Percentiles rank a stretch among this genome's conserved stretches.
Conservation (phyloP, 2,329 filamentous ascomycete genomes). For the Myriangium duriaei region DNA sequence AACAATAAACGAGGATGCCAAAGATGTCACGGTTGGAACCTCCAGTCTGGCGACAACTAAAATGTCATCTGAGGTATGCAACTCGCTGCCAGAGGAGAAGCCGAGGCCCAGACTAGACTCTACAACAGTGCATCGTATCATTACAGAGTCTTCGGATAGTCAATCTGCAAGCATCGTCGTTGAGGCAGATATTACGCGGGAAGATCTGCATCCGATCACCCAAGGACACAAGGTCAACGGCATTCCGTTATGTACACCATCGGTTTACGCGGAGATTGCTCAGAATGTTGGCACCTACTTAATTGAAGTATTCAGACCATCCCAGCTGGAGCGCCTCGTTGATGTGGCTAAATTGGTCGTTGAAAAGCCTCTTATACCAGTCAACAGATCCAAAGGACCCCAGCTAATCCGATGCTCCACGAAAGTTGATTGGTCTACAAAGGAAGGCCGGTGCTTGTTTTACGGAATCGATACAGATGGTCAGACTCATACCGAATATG, state of each 20-base stretch:
- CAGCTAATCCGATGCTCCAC: slow-evolving; percentile 10
- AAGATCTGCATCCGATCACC: slow-evolving; percentile 26
- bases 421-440: slow-evolving; percentile 8
- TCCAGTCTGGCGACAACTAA: no score
- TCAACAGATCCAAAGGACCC: slow-evolving; percentile 10
- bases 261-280: slow-evolving; percentile 25
- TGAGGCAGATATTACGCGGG: slow-evolving; percentile 30
- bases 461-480: slow-evolving; percentile 19
- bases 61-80: no score
- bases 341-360: slow-evolving; percentile 31
- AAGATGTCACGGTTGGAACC: slow-evolving; percentile 3
- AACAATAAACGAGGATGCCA: slow-evolving; percentile 15
- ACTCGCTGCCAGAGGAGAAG: no score
- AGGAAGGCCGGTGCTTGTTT: slow-evolving; percentile 9
- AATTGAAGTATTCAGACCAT: slow-evolving; percentile 1
- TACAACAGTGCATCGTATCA: slow-evolving; percentile 27
- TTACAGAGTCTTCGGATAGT: slow-evolving; percentile 22
- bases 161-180: slow-evolving; percentile 21
- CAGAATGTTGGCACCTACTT: slow-evolving; percentile 22
- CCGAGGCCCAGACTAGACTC: no score
- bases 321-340: slow-evolving; percentile 14
- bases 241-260: slow-evolving; percentile 28
- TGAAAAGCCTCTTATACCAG: slow-evolving; percentile 15
- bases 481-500: slow-evolving; percentile 16
- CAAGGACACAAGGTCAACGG: slow-evolving; percentile 33